Evolutionary conservation across 441 rosid species (phyloP).

Genomic region (Populus tomentosa): DNA sequence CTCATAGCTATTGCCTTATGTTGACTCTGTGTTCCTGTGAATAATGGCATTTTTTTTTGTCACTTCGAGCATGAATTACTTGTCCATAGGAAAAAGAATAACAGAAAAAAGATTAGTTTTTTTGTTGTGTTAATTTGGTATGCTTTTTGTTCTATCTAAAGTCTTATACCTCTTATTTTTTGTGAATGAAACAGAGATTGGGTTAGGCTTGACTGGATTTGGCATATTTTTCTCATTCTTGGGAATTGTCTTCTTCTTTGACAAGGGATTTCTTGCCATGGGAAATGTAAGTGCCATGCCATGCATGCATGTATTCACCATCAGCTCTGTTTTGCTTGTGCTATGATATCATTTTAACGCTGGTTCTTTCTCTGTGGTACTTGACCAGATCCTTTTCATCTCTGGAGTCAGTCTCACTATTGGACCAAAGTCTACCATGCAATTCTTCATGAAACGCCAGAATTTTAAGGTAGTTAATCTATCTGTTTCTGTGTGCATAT

Average conservation of each 20-base stretch:
- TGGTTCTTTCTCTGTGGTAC: slow-evolving; percentile 8
- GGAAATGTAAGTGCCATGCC: slow-evolving; percentile 82
- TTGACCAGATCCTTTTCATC: slow-evolving; percentile 68
- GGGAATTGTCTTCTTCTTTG: slow-evolving; percentile 82
- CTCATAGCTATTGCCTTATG: neutral
- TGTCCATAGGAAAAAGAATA: neutral
- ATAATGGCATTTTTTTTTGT: neutral
- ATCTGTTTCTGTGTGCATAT: neutral
- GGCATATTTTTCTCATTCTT: slow-evolving; percentile 87
- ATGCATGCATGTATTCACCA: too few species aligned
- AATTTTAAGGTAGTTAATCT: slow-evolving; percentile 58
- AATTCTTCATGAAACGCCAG: slow-evolving; percentile 76
- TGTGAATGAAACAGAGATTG: slow-evolving; percentile 62
- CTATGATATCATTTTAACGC: slow-evolving; percentile 12
- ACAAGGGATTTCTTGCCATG: slow-evolving; percentile 94
- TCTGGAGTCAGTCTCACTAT: slow-evolving; percentile 91
- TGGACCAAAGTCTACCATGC: slow-evolving; percentile 82
- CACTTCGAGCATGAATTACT: neutral
- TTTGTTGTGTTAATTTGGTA: neutral
- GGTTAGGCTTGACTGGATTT: slow-evolving; percentile 87
- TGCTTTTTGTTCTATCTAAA: slow-evolving; percentile 24
- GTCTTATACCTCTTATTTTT: neutral
- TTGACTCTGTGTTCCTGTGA: neutral
- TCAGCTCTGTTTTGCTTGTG: slow-evolving; percentile 22
- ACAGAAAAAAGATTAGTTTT: neutral